Evolutionary conservation across 1,139 yeast genomes (phyloP).

Genomic region (Yamadazyma atlantica): DNA sequence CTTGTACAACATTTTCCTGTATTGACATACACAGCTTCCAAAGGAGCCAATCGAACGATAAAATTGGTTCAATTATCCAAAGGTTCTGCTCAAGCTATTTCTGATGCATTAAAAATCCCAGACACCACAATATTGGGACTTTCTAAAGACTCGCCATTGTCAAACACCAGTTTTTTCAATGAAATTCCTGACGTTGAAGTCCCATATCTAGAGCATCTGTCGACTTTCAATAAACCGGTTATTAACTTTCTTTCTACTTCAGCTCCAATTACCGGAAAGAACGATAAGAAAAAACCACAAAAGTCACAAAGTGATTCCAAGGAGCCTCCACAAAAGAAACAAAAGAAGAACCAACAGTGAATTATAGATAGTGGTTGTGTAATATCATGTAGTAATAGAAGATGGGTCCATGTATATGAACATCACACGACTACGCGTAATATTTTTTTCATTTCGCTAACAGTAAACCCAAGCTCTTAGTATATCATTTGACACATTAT

Average conservation of each 20-base stretch:
- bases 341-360: not conserved
- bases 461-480: not conserved
- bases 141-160: not conserved
- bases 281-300: conserved; percentile 3
- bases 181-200: conserved; percentile 37
- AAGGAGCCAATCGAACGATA: conserved; percentile 25
- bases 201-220: conserved; percentile 42
- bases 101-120: conserved; percentile 28
- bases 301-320: not conserved
- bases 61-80: conserved; percentile 54
- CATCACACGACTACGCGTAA: conserved; percentile 4
- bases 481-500: no score
- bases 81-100: conserved; percentile 39
- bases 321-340: conserved; percentile 2
- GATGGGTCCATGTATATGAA: no score
- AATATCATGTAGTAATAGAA: no score
- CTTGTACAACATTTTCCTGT: conserved; percentile 54
- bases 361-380: no score
- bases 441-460: conserved; percentile 3
- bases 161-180: conserved; percentile 18
- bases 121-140: conserved; percentile 19
- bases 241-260: conserved; percentile 39
- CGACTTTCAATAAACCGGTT: conserved; percentile 28
- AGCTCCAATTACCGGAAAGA: conserved; percentile 33
- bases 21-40: conserved; percentile 46